Evolutionary conservation across 2,329 filamentous ascomycete genomes (phyloP).

Genomic region (Dothistroma septosporum): DNA sequence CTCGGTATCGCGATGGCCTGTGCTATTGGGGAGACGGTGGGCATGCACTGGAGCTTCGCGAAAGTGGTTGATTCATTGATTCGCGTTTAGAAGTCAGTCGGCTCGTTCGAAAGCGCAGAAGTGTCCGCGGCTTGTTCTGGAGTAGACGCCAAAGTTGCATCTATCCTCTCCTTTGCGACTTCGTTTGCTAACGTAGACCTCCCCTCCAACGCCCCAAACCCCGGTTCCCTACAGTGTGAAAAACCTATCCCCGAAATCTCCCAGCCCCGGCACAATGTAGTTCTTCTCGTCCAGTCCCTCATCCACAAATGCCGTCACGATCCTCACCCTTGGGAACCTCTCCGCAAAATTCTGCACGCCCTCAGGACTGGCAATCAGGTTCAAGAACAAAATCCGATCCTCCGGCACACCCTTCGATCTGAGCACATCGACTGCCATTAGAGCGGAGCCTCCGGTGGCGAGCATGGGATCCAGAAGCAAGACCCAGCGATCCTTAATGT

Average conservation of each 20-base stretch:
- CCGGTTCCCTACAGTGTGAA: conserved; percentile 56
- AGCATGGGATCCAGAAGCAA: conserved; percentile 98
- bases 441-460: conserved; percentile 91
- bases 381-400: conserved; percentile 91
- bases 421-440: conserved; percentile 93
- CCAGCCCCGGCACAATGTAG: conserved; percentile 93
- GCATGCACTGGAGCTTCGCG: too few relatives aligned
- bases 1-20: too few relatives aligned
- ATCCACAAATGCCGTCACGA: conserved; percentile 95
- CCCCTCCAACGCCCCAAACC: not conserved
- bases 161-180: too few relatives aligned
- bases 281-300: conserved; percentile 96
- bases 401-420: conserved; percentile 88
- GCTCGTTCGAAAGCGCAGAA: too few relatives aligned
- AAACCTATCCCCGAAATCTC: conserved; percentile 93
- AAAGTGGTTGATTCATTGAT: too few relatives aligned
- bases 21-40: too few relatives aligned
- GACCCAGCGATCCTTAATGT: conserved; percentile 91
- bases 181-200: too few relatives aligned
- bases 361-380: conserved; percentile 94
- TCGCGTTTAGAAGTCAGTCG: too few relatives aligned
- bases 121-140: too few relatives aligned
- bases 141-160: too few relatives aligned
- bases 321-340: conserved; percentile 81
- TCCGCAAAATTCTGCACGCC: conserved; percentile 85